Evolutionary conservation across 2,329 filamentous ascomycete genomes (phyloP).

Genomic region (Zalaria obscura): DNA sequence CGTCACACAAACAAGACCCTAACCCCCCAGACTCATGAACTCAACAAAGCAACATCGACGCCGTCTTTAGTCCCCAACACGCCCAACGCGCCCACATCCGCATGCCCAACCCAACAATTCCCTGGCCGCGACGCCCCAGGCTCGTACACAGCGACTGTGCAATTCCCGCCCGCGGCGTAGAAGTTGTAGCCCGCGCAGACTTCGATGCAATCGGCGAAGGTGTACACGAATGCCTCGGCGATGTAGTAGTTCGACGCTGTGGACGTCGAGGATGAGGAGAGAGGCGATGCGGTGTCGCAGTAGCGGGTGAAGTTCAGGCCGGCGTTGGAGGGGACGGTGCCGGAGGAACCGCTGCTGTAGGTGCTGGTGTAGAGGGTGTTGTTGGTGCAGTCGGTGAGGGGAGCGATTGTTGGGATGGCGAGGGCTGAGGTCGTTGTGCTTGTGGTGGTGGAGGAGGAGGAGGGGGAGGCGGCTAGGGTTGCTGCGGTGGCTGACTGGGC

Average conservation of each 20-base stretch:
- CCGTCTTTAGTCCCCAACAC: constrained; percentile 3
- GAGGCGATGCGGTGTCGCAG: constrained; percentile 17
- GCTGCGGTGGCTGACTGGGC: not conserved
- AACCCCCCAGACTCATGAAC: too few species aligned
- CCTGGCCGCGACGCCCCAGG: constrained; percentile 11
- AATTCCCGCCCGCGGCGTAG: constrained; percentile 9
- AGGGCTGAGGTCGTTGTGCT: constrained; percentile 6
- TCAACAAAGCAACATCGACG: constrained; percentile 6
- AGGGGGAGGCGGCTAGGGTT: not conserved
- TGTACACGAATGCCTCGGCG: constrained; percentile 19
- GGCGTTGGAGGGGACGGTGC: constrained; percentile 4
- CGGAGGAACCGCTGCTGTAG: constrained; percentile 9
- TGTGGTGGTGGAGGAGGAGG: constrained; percentile 1
- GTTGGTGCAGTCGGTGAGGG: constrained; percentile 16
- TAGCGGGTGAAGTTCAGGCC: constrained; percentile 17
- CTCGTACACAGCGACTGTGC: constrained; percentile 18
- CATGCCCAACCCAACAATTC: constrained; percentile 18
- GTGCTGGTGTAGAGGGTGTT: constrained; percentile 16
- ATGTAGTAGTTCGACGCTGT: constrained; percentile 3
- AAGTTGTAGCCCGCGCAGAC: constrained; percentile 18
- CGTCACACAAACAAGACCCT: too few species aligned
- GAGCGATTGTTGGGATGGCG: constrained; percentile 7
- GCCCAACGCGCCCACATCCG: constrained; percentile 4
- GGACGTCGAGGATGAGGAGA: constrained; percentile 8
- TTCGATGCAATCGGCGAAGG: constrained; percentile 21